Conservation (phyloP, 352 stramenopile species). For the Phytophthora meadii region DNA sequence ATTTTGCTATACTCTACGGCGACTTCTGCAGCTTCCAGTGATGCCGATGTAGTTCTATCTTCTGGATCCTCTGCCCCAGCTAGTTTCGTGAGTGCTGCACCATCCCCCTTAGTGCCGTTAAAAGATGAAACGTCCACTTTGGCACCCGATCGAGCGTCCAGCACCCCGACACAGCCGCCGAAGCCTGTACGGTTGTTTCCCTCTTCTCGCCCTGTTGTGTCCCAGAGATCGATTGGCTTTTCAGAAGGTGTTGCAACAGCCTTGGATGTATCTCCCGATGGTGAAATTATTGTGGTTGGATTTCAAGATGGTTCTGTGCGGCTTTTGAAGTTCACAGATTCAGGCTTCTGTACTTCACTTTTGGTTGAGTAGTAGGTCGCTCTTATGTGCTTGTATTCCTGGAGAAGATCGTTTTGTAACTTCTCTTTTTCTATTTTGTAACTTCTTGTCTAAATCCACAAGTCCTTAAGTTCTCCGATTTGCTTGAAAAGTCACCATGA, state of each 20-base stretch:
- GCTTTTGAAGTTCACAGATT: constrained; percentile 34
- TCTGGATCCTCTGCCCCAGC: not conserved
- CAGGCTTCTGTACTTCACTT: too few relatives aligned
- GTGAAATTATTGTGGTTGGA: constrained; percentile 83
- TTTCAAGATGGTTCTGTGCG: constrained; percentile 83
- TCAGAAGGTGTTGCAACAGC: constrained; percentile 78
- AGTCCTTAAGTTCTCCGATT: too few relatives aligned
- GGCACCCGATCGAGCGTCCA: constrained; percentile 6
- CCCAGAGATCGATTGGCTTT: constrained; percentile 82
- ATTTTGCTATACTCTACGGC: not conserved
- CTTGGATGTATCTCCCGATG: constrained; percentile 78
- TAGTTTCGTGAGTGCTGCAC: not conserved
- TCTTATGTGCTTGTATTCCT: too few relatives aligned
- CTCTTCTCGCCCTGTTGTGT: constrained; percentile 42
- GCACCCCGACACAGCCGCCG: constrained; percentile 21
- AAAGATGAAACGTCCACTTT: not conserved
- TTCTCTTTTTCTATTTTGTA: too few relatives aligned
- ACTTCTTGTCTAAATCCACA: too few relatives aligned
- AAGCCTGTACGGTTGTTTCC: constrained; percentile 67
- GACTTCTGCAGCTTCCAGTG: not conserved
- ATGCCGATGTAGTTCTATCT: not conserved
- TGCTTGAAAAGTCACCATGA: too few relatives aligned
- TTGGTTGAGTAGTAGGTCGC: too few relatives aligned
- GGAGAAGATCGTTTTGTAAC: too few relatives aligned
- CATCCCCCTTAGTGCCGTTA: not conserved